Conservation (phyloP, 176 grass and related monocot genomes). For the Juncus effusus region DNA sequence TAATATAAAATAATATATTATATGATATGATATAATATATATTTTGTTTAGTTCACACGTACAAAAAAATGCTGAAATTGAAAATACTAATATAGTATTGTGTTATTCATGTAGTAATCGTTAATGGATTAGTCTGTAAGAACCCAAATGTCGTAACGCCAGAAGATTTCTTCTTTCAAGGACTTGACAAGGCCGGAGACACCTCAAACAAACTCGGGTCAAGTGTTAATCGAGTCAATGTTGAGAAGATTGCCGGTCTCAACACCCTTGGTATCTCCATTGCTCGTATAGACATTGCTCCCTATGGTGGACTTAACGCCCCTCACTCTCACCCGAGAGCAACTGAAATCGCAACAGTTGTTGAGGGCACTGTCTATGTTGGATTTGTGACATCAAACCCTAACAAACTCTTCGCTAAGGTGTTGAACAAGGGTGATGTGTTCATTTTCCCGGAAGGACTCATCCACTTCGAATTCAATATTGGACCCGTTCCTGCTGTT, state of each 20-base stretch:
- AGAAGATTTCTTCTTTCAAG: too few species aligned
- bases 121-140: too few species aligned
- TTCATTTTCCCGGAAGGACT: constrained; percentile 6
- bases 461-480: constrained; percentile 21
- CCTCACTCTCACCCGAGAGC: constrained; percentile 18
- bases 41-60: neutral
- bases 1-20: too few species aligned
- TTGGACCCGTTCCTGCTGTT: neutral
- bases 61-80: neutral
- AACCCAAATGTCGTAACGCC: too few species aligned
- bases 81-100: too few species aligned
- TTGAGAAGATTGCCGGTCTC: neutral
- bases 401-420: too few species aligned
- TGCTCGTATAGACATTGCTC: constrained; percentile 3
- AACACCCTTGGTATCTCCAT: constrained; percentile 13
- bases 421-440: too few species aligned
- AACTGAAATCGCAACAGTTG: constrained; percentile 37
- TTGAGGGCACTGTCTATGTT: constrained; percentile 48
- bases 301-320: constrained; percentile 8
- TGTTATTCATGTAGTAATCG: too few species aligned
- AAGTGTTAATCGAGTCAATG: constrained; percentile 2
- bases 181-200: neutral
- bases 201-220: neutral
- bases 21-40: too few species aligned
- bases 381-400: constrained; percentile 35